phyloP scores from a whole-genome alignment of 164 flowering plant genomes.

The Liriodendron chinense region DNA sequence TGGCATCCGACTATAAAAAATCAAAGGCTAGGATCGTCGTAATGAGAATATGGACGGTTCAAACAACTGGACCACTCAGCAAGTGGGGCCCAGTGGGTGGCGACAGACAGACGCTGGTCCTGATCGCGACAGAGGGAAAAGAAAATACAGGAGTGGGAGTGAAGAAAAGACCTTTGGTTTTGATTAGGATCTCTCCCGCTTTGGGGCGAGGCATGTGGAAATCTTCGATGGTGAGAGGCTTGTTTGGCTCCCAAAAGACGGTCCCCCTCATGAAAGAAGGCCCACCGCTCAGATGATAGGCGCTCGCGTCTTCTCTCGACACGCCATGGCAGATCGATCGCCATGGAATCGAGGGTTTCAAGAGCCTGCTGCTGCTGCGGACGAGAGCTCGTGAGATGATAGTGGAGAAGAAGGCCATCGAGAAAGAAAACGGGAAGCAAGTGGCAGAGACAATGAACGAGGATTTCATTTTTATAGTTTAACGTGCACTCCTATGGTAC shows the following conservation, averaged over 20 bases:
- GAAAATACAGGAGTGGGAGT: background rate
- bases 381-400: background rate
- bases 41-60: background rate
- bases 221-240: constrained; percentile 80
- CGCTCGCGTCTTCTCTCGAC: constrained; percentile 10
- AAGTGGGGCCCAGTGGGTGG: too few species aligned
- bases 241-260: constrained; percentile 74
- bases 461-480: too few species aligned
- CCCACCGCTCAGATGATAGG: constrained; percentile 43
- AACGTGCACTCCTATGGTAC: too few species aligned
- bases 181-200: constrained; percentile 83
- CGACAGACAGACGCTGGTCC: too few species aligned
- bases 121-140: background rate
- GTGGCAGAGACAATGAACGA: too few species aligned
- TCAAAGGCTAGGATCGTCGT: too few species aligned
- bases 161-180: constrained; percentile 64
- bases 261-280: constrained; percentile 81
- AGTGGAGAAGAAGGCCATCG: constrained; percentile 4
- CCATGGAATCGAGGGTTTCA: background rate
- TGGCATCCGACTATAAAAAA: background rate
- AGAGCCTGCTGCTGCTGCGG: background rate
- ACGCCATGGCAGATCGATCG: constrained; percentile 5
- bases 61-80: background rate
- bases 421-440: background rate
- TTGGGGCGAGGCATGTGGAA: constrained; percentile 93